These are phyloP conservation scores for Ceratobasidium sp. DNA, from an alignment of 1,284 basidiomycete genomes.

Conservation along the genomic window DNA sequence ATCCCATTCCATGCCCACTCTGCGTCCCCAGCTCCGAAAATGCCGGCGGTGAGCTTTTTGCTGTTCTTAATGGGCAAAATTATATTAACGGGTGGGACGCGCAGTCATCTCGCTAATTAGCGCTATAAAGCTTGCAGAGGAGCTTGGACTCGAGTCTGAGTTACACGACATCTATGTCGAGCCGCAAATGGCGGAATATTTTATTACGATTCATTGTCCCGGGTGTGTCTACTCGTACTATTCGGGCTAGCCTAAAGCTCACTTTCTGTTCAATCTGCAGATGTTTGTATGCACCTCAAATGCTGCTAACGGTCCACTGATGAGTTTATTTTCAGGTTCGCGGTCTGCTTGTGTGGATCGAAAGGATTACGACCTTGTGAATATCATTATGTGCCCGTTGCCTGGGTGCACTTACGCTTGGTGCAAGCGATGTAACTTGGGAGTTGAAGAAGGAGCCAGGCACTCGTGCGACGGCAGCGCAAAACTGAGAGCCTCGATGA, in stretches of 20 bases:
- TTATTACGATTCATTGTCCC: slow-evolving; percentile 61
- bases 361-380: slow-evolving; percentile 38
- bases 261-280: neutral
- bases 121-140: too few species aligned
- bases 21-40: too few species aligned
- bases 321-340: slow-evolving; percentile 7
- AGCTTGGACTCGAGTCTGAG: too few species aligned
- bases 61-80: too few species aligned
- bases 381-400: slow-evolving; percentile 43
- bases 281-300: slow-evolving; percentile 21
- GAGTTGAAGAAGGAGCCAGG: slow-evolving; percentile 27
- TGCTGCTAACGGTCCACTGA: neutral
- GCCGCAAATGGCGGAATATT: slow-evolving; percentile 62
- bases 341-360: slow-evolving; percentile 42
- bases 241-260: too few species aligned
- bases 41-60: too few species aligned
- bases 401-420: slow-evolving; percentile 40
- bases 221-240: slow-evolving; percentile 52
- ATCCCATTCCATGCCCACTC: too few species aligned
- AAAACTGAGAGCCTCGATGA: slow-evolving; percentile 42
- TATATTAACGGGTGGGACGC: too few species aligned
- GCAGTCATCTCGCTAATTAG: too few species aligned
- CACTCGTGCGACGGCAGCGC: slow-evolving; percentile 44
- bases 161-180: slow-evolving; percentile 60
- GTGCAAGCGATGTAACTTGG: slow-evolving; percentile 44